A percentile compares a stretch with the other conserved stretches of the same genome.
These are phyloP conservation scores for Colletotrichum plurivorum DNA, from an alignment of 2,329 filamentous ascomycete genomes.

Conservation along the genomic window DNA sequence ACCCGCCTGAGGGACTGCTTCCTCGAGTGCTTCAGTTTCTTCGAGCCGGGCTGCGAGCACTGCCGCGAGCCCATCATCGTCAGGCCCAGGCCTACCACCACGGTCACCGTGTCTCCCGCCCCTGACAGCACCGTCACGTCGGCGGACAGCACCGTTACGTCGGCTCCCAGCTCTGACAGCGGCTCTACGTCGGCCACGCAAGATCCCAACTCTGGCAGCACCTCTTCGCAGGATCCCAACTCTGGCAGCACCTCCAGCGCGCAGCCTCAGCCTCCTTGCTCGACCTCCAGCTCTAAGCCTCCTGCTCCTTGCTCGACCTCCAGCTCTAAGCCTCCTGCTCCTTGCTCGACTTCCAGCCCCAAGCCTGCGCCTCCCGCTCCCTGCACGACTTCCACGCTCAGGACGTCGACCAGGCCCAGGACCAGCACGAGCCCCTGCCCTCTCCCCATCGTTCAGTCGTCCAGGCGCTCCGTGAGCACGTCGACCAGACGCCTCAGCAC, in stretches of 20 bases:
- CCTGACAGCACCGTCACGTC: not conserved
- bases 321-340: slow-evolving; percentile 3
- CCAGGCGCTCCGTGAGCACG: not conserved
- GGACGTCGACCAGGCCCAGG: not conserved
- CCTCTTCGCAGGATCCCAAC: not conserved
- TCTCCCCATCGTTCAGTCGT: not conserved
- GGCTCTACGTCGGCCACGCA: not conserved
- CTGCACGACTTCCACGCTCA: slow-evolving; percentile 1
- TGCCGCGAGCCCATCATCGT: not conserved
- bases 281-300: not conserved
- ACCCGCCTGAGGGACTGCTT: not conserved
- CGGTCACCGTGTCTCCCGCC: not conserved
- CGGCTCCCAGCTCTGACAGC: not conserved
- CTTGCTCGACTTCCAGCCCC: not conserved
- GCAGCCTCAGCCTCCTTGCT: not conserved
- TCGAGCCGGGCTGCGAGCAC: not conserved
- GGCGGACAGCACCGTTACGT: not conserved
- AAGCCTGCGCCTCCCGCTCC: not conserved
- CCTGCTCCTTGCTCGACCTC: slow-evolving; percentile 4
- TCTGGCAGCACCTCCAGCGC: slow-evolving; percentile 5
- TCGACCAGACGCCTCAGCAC: slow-evolving; percentile 21
- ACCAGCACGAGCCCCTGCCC: slow-evolving; percentile 5
- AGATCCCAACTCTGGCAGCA: not conserved
- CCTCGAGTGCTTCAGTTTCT: not conserved
- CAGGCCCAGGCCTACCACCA: not conserved